Evolutionary conservation across 768 basidiomycete genomes (phyloP).

Genomic region (Termitomyces bulborhizus): DNA sequence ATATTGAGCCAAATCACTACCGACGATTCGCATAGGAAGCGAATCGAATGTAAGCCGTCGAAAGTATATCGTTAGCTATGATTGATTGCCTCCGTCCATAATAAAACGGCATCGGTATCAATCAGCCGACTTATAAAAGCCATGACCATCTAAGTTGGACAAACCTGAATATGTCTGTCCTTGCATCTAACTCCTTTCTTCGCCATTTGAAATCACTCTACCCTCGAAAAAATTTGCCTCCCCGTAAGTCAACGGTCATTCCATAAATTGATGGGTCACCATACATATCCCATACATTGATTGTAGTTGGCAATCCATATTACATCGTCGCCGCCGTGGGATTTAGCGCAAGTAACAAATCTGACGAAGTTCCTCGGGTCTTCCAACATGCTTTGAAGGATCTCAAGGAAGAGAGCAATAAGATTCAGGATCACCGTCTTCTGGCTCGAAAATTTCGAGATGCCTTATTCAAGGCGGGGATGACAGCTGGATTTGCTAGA

Average conservation of each 20-base stretch:
- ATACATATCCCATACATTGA: not conserved
- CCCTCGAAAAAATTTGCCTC: conserved; percentile 22
- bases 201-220: conserved; percentile 37
- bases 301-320: conserved; percentile 42
- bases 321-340: conserved; percentile 50
- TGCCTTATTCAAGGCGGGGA: conserved; percentile 54
- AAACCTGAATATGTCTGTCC: conserved; percentile 4
- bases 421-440: conserved; percentile 29
- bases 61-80: too few relatives aligned
- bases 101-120: not conserved
- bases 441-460: conserved; percentile 56
- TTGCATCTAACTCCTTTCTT: conserved; percentile 39
- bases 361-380: conserved; percentile 51
- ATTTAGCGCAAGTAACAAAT: conserved; percentile 51
- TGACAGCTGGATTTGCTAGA: conserved; percentile 52
- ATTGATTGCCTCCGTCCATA: too few relatives aligned
- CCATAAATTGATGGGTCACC: too few relatives aligned
- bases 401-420: conserved; percentile 23
- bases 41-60: too few relatives aligned
- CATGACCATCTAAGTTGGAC: not conserved
- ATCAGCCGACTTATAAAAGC: not conserved
- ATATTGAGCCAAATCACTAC: too few relatives aligned
- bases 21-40: too few relatives aligned
- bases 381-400: conserved; percentile 45
- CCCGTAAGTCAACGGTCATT: conserved; percentile 8